phyloP scores from a whole-genome alignment of 202 grass and related monocot species.

The Carex sylvatica region DNA sequence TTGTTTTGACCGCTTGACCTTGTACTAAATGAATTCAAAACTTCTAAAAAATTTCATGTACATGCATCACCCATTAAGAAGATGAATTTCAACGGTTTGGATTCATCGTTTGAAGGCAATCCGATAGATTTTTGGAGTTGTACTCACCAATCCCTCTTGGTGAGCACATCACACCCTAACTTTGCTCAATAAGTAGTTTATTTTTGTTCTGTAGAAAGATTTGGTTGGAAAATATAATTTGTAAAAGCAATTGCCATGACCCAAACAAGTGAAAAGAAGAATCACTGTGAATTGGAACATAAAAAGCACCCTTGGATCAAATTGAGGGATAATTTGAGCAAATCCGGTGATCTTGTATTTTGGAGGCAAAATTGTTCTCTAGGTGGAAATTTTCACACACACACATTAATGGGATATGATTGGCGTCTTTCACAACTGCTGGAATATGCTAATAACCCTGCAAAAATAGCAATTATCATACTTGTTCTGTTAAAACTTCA shows the following conservation, averaged over 20 bases:
- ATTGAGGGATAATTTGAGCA: neutral
- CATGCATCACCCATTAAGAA: no score
- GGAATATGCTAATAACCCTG: neutral
- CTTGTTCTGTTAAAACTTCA: neutral
- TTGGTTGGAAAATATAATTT: slow-evolving; percentile 8
- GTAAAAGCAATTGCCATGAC: neutral
- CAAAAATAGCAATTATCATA: neutral
- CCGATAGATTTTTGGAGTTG: no score
- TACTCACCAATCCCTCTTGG: no score
- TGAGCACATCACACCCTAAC: no score
- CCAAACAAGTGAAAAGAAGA: neutral
- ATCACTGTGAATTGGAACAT: neutral
- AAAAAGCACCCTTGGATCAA: neutral
- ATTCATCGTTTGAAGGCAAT: no score
- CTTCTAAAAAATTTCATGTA: no score
- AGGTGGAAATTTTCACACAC: neutral
- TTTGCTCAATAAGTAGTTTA: no score
- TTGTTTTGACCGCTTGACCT: no score
- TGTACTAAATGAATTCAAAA: no score
- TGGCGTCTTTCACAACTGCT: neutral
- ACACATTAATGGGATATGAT: neutral
- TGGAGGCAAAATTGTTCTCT: neutral
- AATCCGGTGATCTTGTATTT: neutral
- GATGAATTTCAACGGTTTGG: no score
- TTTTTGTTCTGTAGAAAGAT: slow-evolving; percentile 2